Percentiles rank a stretch among this genome's conserved stretches.
Conservation (phyloP, 768 basidiomycete genomes). For the Boletus rex-veris region DNA sequence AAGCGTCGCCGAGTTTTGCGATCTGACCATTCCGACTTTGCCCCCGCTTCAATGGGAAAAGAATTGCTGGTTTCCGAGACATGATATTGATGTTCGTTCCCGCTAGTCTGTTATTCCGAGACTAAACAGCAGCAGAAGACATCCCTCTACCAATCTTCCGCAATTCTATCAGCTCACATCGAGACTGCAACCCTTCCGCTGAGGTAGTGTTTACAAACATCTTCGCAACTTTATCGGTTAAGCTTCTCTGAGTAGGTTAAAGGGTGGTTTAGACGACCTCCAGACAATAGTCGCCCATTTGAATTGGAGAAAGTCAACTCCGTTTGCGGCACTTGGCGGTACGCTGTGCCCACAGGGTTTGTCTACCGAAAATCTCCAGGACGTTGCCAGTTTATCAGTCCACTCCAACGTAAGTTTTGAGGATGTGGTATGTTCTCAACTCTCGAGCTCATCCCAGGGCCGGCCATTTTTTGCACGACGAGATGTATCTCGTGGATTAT, state of each 20-base stretch:
- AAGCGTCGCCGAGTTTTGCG: constrained; percentile 45
- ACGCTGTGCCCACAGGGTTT: constrained; percentile 40
- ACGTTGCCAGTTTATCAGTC: constrained; percentile 42
- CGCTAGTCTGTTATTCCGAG: constrained; percentile 3
- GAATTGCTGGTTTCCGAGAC: constrained; percentile 24
- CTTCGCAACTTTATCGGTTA: background rate
- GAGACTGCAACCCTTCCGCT: constrained; percentile 58
- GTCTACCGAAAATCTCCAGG: constrained; percentile 27
- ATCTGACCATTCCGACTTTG: constrained; percentile 50
- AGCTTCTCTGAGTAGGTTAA: constrained; percentile 28
- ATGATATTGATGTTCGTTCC: constrained; percentile 17
- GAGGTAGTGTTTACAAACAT: constrained; percentile 39
- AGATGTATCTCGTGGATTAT: constrained; percentile 62
- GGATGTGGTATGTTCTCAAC: background rate
- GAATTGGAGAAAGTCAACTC: constrained; percentile 50
- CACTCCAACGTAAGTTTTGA: constrained; percentile 18
- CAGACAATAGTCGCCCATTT: constrained; percentile 44
- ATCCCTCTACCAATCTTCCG: constrained; percentile 49
- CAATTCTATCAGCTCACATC: constrained; percentile 55
- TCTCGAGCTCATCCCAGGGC: constrained; percentile 9
- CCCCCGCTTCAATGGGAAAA: constrained; percentile 42
- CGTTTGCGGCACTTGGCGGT: constrained; percentile 57
- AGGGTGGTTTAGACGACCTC: constrained; percentile 38
- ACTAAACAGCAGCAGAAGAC: constrained; percentile 25
- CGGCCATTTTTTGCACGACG: constrained; percentile 38